A percentile compares a stretch with the other conserved stretches of the same genome.
These are phyloP conservation scores for Apiotrichum akiyoshidainum DNA, from an alignment of 1,284 basidiomycete species.

Conservation along the genomic window DNA sequence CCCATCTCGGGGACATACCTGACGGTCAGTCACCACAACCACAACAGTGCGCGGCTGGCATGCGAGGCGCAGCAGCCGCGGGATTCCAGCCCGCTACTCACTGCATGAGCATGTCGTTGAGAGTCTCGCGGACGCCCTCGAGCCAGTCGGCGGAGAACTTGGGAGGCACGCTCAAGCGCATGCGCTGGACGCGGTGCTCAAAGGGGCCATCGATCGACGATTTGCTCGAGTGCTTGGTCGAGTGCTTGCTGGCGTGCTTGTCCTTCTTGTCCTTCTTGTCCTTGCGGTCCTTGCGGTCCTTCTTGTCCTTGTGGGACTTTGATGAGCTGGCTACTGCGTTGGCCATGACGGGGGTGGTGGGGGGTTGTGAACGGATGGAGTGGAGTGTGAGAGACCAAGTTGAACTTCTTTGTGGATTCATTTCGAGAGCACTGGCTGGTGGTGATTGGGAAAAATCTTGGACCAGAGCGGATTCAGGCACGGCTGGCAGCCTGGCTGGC, in stretches of 20 bases:
- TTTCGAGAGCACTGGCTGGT: background rate
- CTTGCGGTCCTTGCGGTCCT: conserved; percentile 21
- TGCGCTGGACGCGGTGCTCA: conserved; percentile 61
- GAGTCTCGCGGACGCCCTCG: conserved; percentile 75
- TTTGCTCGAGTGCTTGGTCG: background rate
- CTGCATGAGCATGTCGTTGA: conserved; percentile 93
- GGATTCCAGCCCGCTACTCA: conserved; percentile 52
- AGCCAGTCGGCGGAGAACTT: conserved; percentile 69
- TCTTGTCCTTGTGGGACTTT: conserved; percentile 11
- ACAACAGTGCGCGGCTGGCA: background rate
- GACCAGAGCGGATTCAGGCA: background rate
- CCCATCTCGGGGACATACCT: conserved; percentile 85
- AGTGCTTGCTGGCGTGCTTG: conserved; percentile 4
- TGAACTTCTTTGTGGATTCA: too few species aligned
- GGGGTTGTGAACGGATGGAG: too few species aligned
- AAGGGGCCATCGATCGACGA: conserved; percentile 58
- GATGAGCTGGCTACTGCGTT: conserved; percentile 32
- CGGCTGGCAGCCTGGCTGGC: background rate
- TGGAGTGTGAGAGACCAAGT: too few species aligned
- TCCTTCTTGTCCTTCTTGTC: conserved; percentile 21
- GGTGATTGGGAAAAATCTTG: background rate
- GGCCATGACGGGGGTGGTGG: conserved; percentile 9
- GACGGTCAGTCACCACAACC: conserved; percentile 1
- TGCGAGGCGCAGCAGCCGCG: background rate
- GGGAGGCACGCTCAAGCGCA: conserved; percentile 76